Evolutionary conservation across 2,329 filamentous ascomycete genomes (phyloP), one percentile per base, ranked within the genome.

Genomic region (Lizonia empirigonia): DNA sequence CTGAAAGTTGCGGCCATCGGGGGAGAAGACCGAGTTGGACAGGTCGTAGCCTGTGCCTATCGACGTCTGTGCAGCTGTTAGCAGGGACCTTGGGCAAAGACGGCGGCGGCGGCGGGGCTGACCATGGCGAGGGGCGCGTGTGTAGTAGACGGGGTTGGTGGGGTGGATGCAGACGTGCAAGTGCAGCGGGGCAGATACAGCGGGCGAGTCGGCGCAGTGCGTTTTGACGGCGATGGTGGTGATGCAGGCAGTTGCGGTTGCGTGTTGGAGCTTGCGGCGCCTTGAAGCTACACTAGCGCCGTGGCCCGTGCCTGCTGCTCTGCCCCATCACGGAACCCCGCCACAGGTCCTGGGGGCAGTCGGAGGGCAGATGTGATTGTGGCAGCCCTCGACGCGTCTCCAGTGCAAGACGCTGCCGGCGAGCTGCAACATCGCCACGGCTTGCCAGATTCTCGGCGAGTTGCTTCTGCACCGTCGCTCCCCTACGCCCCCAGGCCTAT

Each of bases 21-120:
- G 94, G 39, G 94, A 97, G 83, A 97, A 99, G 81, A 97, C 95
- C 72, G 94, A 97, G 85, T 99, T 99, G 75, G 91, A 91, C 70
- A 99, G 88, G 85, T 99, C 94, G 81, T 99, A 99, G 73, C 94
- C 94, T 70, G 94, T 99, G 74, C 94, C 94, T 89, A 99, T 99
- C 73, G 94, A 99, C 72, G 94, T 99, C 94, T 99, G 47, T 27
- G 40, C 19, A 58, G 56, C 48, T 56, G 54, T 70, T 48, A 68
- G 65, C 23, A 44, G 23, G 35, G 26, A 16, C 27, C 32, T 32
- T 47, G 26, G 29, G 24, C 53, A 56, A 53, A 56, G 49, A 39
- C 16, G 49, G 32, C 29, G 38, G 38, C 34, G 35, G 34, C 19
- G 51, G 44, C 32, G 55, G 55, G 63, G 59, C 49, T 51, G 54